Evolutionary conservation across 2,329 filamentous ascomycete species (phyloP), one percentile per base, ranked within the genome.

Genomic region (Cercospora brassicicola): DNA sequence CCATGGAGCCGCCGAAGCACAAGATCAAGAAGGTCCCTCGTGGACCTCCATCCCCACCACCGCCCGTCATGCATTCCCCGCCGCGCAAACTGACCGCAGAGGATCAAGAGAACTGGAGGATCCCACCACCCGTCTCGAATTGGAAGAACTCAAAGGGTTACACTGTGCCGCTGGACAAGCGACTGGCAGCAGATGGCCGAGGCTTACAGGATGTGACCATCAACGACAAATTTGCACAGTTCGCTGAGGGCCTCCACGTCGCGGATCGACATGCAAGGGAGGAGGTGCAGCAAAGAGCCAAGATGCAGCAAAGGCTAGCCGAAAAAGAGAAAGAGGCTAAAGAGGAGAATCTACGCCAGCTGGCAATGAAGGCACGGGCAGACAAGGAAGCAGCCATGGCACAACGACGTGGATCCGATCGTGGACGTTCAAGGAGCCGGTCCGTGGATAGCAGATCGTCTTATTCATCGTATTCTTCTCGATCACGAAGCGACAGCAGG

Each of bases 71-170:
- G 88, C 94, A 96, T 79, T 97, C 93, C 2, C 95, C 95, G 13
- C 94, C 95, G 0, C 86, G 95, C 70, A 99, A 98, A 78, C 85
- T 99, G 69, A 99, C 95, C 0, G 95, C 94, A 5, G 94, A 97
- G 79, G 95, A 99, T 75, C 94, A 98, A 80, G 95, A 98, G 79
- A 92, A 92, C 67, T 99, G 95, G 95, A 93, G 90, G 76, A 97
- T 92, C 33, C 90, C 90, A 0, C 93, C 94, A 2, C 92, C 94
- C 0, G 90, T 99, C 1, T 96, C 92, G 20, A 98, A 98, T 80
- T 99, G 95, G 95, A 99, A 99, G 87, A 99, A 99, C 79, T 92
- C 94, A 0, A 98, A 98, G 83, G 95, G 95, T 75, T 99, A 97
- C 78, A 99, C 95, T 0, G 92, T 99, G 0, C 93, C 95, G 0